Evolutionary conservation across 2,329 filamentous ascomycete species (phyloP).

Genomic region (Aureobasidium lini): DNA sequence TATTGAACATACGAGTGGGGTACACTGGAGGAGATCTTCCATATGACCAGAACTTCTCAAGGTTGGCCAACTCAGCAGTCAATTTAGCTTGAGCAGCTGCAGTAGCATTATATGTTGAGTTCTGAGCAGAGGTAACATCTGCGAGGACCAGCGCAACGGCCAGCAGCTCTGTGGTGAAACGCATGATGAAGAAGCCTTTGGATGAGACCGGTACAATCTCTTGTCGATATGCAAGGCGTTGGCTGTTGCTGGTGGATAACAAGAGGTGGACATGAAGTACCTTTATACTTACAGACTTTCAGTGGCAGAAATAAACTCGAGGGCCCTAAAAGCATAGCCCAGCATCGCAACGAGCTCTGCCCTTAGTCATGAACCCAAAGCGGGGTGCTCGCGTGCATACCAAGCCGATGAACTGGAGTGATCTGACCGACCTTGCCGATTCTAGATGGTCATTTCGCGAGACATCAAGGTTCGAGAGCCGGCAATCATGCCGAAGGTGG

Average conservation of each 20-base stretch:
- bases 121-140: conserved; percentile 10
- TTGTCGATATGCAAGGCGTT: conserved; percentile 5
- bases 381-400: background rate
- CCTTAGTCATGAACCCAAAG: background rate
- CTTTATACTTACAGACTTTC: background rate
- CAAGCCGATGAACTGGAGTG: background rate
- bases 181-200: conserved; percentile 10
- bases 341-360: background rate
- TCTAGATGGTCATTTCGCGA: background rate
- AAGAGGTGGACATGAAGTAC: background rate
- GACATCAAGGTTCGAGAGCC: background rate
- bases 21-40: conserved; percentile 24
- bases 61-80: conserved; percentile 17
- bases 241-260: background rate
- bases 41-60: conserved; percentile 22
- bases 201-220: conserved; percentile 6
- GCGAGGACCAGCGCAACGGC: conserved; percentile 8
- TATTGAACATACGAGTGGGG: conserved; percentile 22
- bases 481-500: background rate
- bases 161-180: conserved; percentile 11
- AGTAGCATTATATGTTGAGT: conserved; percentile 9
- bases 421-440: background rate
- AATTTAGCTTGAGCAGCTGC: conserved; percentile 1
- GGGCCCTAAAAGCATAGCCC: background rate
- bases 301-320: background rate